A percentile compares a stretch with the other conserved stretches of the same genome.
Evolutionary conservation across 768 basidiomycete genomes (phyloP).

Genomic region (Boletus tylopilopsis): DNA sequence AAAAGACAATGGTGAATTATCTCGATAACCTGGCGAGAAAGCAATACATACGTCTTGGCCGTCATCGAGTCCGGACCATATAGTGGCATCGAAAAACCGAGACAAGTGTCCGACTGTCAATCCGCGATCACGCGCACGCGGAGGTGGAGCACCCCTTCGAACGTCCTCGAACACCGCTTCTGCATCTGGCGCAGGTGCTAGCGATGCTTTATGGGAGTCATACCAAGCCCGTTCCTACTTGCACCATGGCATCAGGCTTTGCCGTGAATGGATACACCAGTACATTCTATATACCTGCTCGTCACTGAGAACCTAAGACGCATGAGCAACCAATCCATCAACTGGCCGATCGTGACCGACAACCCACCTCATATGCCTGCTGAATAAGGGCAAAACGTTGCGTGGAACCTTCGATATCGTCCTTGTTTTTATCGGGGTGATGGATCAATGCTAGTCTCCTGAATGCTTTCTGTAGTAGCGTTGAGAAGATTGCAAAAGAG

Average conservation of each 20-base stretch:
- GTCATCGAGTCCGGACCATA: slow-evolving; percentile 67
- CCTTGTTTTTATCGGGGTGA: slow-evolving; percentile 86
- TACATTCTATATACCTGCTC: slow-evolving; percentile 66
- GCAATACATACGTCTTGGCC: slow-evolving; percentile 47
- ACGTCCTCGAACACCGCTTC: slow-evolving; percentile 85
- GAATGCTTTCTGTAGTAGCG: slow-evolving; percentile 62
- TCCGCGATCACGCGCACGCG: slow-evolving; percentile 61
- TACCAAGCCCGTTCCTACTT: slow-evolving; percentile 98
- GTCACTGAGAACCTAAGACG: slow-evolving; percentile 77
- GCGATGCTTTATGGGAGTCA: slow-evolving; percentile 83
- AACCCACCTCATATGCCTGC: slow-evolving; percentile 90
- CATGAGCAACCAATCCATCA: neutral
- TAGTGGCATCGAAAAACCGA: slow-evolving; percentile 74
- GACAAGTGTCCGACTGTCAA: slow-evolving; percentile 77
- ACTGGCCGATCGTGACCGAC: too few relatives aligned
- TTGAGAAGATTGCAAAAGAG: slow-evolving; percentile 3
- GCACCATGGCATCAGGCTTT: slow-evolving; percentile 17
- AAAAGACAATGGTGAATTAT: neutral
- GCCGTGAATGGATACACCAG: neutral
- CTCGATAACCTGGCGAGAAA: neutral
- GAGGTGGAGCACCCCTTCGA: slow-evolving; percentile 57
- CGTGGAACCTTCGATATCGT: slow-evolving; percentile 82
- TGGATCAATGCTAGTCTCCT: slow-evolving; percentile 79
- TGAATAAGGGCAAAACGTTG: slow-evolving; percentile 84
- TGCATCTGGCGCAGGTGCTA: slow-evolving; percentile 79